phyloP scores from a whole-genome alignment of 2,329 filamentous ascomycete species.

The Rhynchosporium agropyri region DNA sequence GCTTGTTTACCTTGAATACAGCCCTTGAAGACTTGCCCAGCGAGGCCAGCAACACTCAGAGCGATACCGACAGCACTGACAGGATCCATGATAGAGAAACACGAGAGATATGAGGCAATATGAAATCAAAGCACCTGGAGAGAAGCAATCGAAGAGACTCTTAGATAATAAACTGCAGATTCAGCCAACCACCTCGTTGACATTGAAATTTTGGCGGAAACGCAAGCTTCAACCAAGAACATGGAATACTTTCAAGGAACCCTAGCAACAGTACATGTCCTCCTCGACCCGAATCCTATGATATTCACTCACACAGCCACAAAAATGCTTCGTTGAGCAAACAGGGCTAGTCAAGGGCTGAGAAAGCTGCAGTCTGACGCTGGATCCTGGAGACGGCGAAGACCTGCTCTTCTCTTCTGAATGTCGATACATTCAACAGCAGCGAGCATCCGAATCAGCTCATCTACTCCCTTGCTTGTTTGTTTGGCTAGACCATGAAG shows the following conservation, averaged over 20 bases:
- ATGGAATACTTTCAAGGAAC: not conserved
- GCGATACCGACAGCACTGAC: constrained; percentile 38
- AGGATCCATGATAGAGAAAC: constrained; percentile 35
- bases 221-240: not conserved
- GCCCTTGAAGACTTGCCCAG: constrained; percentile 51
- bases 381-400: not conserved
- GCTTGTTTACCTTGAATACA: constrained; percentile 47
- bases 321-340: not conserved
- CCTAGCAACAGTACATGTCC: not conserved
- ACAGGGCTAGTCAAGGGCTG: not conserved
- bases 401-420: not conserved
- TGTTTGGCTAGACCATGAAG: not conserved
- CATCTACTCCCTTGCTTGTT: not conserved
- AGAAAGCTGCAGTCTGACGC: not conserved
- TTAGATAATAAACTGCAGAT: too few species aligned
- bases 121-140: too few species aligned
- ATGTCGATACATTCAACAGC: not conserved
- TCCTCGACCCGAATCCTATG: not conserved
- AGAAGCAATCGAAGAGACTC: too few species aligned
- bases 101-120: too few species aligned
- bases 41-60: constrained; percentile 49
- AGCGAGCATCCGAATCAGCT: not conserved
- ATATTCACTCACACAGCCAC: constrained; percentile 1
- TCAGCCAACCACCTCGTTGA: too few species aligned
- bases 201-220: too few species aligned